These are phyloP conservation scores for Alternaria sp. DNA, from an alignment of 2,329 filamentous ascomycete species.

Conservation along the genomic window DNA sequence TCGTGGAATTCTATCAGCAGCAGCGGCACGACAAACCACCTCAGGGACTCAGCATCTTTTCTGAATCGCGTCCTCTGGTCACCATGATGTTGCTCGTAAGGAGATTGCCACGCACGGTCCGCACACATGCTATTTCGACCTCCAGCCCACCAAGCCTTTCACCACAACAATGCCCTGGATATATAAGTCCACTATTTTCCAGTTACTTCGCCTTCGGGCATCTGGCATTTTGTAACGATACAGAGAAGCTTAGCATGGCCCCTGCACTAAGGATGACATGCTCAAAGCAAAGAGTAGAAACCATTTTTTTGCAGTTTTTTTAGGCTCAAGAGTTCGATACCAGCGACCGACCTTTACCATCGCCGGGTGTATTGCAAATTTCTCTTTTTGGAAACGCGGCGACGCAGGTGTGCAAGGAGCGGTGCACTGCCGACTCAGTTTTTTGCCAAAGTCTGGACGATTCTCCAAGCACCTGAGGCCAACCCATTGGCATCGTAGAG, in stretches of 20 bases:
- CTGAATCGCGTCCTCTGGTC: background rate
- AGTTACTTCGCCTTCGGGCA: background rate
- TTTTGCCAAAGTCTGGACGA: background rate
- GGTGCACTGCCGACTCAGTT: background rate
- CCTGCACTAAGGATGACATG: constrained; percentile 89
- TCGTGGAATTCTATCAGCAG: background rate
- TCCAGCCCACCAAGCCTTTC: background rate
- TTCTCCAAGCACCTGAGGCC: background rate
- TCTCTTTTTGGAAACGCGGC: background rate
- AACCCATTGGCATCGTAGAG: background rate
- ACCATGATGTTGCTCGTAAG: background rate
- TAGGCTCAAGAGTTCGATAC: background rate
- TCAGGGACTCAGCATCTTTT: background rate
- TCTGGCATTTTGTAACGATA: background rate
- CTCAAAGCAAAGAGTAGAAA: background rate
- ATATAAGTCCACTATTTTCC: background rate
- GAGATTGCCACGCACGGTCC: background rate
- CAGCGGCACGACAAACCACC: background rate
- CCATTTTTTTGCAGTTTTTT: background rate
- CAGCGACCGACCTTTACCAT: background rate
- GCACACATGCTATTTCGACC: background rate
- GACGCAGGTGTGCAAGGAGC: background rate
- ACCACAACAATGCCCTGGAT: background rate
- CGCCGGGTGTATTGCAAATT: background rate
- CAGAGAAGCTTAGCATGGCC: constrained; percentile 54